A percentile compares a stretch with the other conserved stretches of the same genome.
Evolutionary conservation across 148 eudicot genomes (phyloP).

Genomic region (Rhododendron vialii): DNA sequence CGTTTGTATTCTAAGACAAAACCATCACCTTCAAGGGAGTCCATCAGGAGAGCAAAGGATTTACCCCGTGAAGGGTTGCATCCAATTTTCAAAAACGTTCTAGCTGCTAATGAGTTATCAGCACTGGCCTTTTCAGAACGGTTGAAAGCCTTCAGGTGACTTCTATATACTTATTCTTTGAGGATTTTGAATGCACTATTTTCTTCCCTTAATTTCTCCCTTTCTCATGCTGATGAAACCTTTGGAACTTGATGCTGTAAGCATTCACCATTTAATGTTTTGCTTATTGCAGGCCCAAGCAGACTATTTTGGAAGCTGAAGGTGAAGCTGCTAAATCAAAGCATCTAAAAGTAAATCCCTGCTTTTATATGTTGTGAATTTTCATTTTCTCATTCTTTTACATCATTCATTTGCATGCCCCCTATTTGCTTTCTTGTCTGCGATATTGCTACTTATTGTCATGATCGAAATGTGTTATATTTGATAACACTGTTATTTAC

Average conservation of each 20-base stretch:
- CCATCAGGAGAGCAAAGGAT: conserved; percentile 71
- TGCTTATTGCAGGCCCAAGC: conserved; percentile 69
- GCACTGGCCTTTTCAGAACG: conserved; percentile 88
- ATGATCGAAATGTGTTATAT: not conserved
- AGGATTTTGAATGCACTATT: not conserved
- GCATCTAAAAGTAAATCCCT: conserved; percentile 39
- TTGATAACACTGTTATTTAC: not conserved
- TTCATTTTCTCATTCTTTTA: not conserved
- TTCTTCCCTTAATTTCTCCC: not conserved
- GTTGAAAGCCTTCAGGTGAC: conserved; percentile 77
- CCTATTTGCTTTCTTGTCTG: not conserved
- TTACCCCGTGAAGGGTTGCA: conserved; percentile 88
- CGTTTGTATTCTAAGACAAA: conserved; percentile 60
- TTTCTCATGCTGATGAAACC: not conserved
- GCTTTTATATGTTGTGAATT: not conserved
- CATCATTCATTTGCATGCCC: not conserved
- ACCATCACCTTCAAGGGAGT: conserved; percentile 74
- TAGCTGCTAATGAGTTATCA: conserved; percentile 66
- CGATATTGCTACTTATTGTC: not conserved
- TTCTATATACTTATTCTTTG: not conserved
- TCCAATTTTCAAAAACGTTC: conserved; percentile 64
- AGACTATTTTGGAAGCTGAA: conserved; percentile 90
- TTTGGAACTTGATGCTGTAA: not conserved
- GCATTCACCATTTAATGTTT: conserved; percentile 10
- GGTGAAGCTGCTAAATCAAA: conserved; percentile 78